Conservation (phyloP, 495 filamentous ascomycete genomes). For the Massariosphaeria phaeospora region DNA sequence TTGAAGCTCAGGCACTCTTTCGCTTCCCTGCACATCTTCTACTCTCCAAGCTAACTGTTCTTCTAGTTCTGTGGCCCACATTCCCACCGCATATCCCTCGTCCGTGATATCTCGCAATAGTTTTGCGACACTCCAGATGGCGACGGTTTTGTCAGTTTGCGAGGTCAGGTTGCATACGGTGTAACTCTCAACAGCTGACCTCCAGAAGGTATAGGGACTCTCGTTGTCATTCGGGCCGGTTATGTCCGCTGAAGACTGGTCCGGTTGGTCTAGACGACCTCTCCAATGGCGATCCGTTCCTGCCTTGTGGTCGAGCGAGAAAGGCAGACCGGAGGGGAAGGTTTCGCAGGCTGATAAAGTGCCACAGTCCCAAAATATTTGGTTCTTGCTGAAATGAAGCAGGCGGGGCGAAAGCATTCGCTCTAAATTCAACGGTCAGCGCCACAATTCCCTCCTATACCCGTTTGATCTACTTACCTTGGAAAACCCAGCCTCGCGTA, state of each 20-base stretch:
- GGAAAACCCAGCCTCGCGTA: slow-evolving; percentile 8
- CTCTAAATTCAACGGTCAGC: not conserved
- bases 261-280: not conserved
- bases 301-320: not conserved
- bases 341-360: not conserved
- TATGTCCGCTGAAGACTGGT: too few relatives aligned
- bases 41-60: slow-evolving; percentile 8
- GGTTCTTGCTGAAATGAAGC: not conserved
- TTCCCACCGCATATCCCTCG: not conserved
- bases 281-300: slow-evolving; percentile 3
- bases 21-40: not conserved
- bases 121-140: slow-evolving; percentile 9
- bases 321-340: not conserved
- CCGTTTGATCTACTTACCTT: not conserved
- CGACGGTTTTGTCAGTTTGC: slow-evolving; percentile 1
- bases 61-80: not conserved
- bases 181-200: not conserved
- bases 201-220: not conserved
- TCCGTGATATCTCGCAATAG: not conserved
- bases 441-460: not conserved
- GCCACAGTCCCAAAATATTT: slow-evolving; percentile 10
- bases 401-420: slow-evolving; percentile 10
- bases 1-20: not conserved
- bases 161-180: slow-evolving; percentile 1
- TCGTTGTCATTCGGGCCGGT: not conserved